A percentile compares a stretch with the other conserved stretches of the same genome.
Evolutionary conservation across 2,329 filamentous ascomycete species (phyloP).

Genomic region (Sodiomyces alkalinus): DNA sequence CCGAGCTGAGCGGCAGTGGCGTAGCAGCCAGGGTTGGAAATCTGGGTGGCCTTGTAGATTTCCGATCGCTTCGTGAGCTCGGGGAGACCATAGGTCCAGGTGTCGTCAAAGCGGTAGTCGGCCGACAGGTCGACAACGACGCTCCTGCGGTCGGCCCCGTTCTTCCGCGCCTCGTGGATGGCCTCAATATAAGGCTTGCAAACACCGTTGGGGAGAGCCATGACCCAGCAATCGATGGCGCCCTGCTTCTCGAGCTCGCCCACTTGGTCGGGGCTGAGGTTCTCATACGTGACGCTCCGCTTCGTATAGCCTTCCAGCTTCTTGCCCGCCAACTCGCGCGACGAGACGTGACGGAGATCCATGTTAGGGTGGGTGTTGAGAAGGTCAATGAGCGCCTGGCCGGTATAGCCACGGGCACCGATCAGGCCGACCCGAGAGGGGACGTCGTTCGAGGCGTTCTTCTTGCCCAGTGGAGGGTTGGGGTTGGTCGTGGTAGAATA

Average conservation of each 20-base stretch:
- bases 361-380: conserved; percentile 80
- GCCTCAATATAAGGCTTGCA: conserved; percentile 91
- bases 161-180: conserved; percentile 54
- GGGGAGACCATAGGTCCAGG: conserved; percentile 82
- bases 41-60: conserved; percentile 65
- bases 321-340: conserved; percentile 78
- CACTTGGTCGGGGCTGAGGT: conserved; percentile 74
- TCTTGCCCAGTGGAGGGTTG: conserved; percentile 77
- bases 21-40: conserved; percentile 90
- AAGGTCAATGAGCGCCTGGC: conserved; percentile 76
- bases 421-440: conserved; percentile 76
- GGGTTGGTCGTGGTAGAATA: conserved; percentile 55
- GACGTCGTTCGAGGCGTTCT: conserved; percentile 64
- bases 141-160: conserved; percentile 38
- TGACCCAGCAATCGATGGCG: conserved; percentile 89
- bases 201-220: conserved; percentile 79
- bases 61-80: conserved; percentile 66
- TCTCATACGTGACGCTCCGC: conserved; percentile 84
- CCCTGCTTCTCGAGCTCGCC: conserved; percentile 69
- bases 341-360: conserved; percentile 83
- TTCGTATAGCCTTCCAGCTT: conserved; percentile 83
- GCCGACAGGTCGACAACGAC: conserved; percentile 91
- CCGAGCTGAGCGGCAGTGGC: conserved; percentile 85
- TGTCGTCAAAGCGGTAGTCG: conserved; percentile 78
- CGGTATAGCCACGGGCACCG: conserved; percentile 86